Evolutionary conservation across 306 rosid species (phyloP), one percentile per base, ranked within the genome.

Genomic region (Ochetophila trinervis): DNA sequence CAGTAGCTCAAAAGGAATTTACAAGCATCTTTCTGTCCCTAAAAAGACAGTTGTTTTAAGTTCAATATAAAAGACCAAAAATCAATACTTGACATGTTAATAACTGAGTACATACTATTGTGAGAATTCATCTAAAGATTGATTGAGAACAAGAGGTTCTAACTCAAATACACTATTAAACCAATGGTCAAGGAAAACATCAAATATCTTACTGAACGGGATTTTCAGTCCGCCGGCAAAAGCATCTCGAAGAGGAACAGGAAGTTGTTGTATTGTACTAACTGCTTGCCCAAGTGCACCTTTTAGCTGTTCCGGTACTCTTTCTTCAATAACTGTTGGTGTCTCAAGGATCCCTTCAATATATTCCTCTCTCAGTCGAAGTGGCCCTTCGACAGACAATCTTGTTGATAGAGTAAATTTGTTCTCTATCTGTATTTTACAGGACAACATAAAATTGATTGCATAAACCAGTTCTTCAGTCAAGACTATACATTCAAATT

Each of bases 351-450:
- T 60, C 75, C 94, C 96, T 77, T 93, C 99, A 60, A 76, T 85
- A 72, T 83, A 90, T 79, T 90, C 96, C 87, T 90, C 99, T 80
- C 83, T 93, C 90, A 93, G 62, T 67, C 99, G 86, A 78, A 93
- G 87, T 36, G 99, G 91, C 19, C 99, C 99, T 80, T 93, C 99
- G 62, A 93, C 91, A 35, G 86, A 63, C 71, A 93, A 79, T 82
- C 71, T 90, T 68, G 87, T 79, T 65, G 88, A 83, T 67, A 93
- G 80, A 67, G 65, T 63, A 69, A 90, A 32, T 74, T 76, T 88
- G 88, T 72, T 83, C 73, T 93, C 96, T 47, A 93, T 82, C 99
- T 93, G 84, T 84, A 77, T 53, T 83, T 67, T 27, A 40, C 34
- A 35, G 27, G 32, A 62, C 52, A 52, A 45, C 34, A 2, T 4